Evolutionary conservation across 2,329 filamentous ascomycete genomes (phyloP).

Genomic region (Metarhizium brunneum): DNA sequence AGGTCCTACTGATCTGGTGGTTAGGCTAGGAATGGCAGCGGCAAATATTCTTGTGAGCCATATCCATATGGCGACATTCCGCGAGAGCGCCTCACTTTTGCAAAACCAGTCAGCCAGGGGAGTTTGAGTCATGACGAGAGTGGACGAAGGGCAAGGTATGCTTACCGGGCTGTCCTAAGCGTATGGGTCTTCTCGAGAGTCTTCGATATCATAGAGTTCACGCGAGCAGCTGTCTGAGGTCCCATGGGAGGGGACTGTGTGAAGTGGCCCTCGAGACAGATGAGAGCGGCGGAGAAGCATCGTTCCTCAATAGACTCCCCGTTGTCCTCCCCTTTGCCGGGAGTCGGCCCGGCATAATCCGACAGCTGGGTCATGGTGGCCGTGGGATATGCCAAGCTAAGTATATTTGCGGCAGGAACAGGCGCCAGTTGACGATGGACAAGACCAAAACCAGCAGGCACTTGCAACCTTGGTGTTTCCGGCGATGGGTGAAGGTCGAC

Average conservation of each 20-base stretch:
- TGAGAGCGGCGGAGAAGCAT: slow-evolving; percentile 50
- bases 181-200: slow-evolving; percentile 57
- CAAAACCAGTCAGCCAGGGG: slow-evolving; percentile 8
- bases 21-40: slow-evolving; percentile 51
- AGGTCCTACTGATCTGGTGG: slow-evolving; percentile 48
- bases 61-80: slow-evolving; percentile 57
- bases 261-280: slow-evolving; percentile 54
- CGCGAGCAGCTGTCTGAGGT: slow-evolving; percentile 42
- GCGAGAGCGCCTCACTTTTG: slow-evolving; percentile 46
- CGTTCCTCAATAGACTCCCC: slow-evolving; percentile 53
- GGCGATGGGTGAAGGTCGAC: not conserved
- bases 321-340: slow-evolving; percentile 11
- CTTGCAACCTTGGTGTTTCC: not conserved
- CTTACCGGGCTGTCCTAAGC: slow-evolving; percentile 49
- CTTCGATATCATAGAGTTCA: slow-evolving; percentile 48
- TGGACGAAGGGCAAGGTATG: not conserved
- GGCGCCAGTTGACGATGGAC: not conserved
- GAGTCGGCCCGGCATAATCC: slow-evolving; percentile 13
- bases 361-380: slow-evolving; percentile 16
- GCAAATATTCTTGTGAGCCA: slow-evolving; percentile 54
- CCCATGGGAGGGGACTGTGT: slow-evolving; percentile 48
- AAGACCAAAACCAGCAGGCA: not conserved
- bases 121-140: not conserved
- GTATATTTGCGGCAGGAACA: not conserved
- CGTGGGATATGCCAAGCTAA: not conserved